Conservation (phyloP, 805 yeast genomes). For the Pichia kluyveri region DNA sequence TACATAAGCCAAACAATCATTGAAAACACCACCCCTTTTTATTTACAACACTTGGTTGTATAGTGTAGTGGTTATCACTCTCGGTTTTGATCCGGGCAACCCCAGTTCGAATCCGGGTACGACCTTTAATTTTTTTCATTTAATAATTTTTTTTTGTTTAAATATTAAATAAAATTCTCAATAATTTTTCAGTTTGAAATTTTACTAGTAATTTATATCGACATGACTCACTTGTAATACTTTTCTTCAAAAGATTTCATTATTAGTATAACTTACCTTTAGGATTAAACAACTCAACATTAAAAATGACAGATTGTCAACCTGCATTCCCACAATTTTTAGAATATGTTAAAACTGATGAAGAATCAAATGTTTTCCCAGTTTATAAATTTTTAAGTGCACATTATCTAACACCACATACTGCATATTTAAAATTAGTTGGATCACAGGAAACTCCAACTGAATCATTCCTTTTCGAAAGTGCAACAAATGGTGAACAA, state of each 20-base stretch:
- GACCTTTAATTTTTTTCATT: constrained; percentile 32
- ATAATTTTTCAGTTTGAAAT: too few species aligned
- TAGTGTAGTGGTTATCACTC: constrained; percentile 78
- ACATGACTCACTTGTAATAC: too few species aligned
- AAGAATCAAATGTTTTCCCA: constrained; percentile 59
- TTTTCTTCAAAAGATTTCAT: too few species aligned
- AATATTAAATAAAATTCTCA: not conserved
- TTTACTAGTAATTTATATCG: too few species aligned
- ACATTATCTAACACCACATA: constrained; percentile 79
- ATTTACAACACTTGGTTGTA: constrained; percentile 30
- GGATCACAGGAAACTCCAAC: constrained; percentile 44
- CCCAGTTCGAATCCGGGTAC: constrained; percentile 84
- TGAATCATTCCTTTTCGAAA: constrained; percentile 78
- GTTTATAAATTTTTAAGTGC: constrained; percentile 66
- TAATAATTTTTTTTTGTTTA: not conserved
- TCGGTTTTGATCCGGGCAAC: constrained; percentile 76
- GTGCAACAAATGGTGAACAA: constrained; percentile 82
- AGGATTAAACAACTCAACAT: not conserved
- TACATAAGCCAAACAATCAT: too few species aligned
- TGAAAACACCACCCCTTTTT: too few species aligned
- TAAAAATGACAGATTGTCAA: constrained; percentile 23
- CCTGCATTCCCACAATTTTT: constrained; percentile 41
- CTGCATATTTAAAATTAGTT: constrained; percentile 80
- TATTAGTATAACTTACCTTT: too few species aligned
- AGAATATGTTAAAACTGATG: constrained; percentile 31